Conservation (phyloP, 345 rosid species). For the Eucalyptus regnans region DNA sequence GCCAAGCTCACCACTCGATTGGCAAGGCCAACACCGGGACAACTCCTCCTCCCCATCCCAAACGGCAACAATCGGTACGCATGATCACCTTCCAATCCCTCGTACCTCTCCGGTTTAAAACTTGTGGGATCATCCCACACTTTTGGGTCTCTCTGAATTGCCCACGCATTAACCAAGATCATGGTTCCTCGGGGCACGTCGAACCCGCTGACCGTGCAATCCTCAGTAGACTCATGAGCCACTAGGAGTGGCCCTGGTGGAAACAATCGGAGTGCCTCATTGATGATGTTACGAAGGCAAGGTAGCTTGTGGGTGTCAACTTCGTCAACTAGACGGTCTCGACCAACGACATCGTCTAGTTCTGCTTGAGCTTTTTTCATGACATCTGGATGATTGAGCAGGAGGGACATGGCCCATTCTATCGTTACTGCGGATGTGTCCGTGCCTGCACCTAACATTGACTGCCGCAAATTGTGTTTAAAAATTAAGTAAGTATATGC, state of each 20-base stretch:
- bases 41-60: slow-evolving; percentile 46
- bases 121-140: background rate
- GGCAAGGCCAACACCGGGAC: slow-evolving; percentile 42
- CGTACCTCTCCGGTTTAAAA: slow-evolving; percentile 6
- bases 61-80: slow-evolving; percentile 20
- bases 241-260: background rate
- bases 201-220: slow-evolving; percentile 6
- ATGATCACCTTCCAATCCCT: background rate
- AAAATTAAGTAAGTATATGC: no score
- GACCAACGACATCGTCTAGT: background rate
- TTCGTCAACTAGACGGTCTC: background rate
- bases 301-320: background rate
- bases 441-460: slow-evolving; percentile 1
- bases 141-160: background rate
- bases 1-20: slow-evolving; percentile 12
- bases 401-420: slow-evolving; percentile 13
- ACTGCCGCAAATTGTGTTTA: background rate
- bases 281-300: slow-evolving; percentile 1
- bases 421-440: slow-evolving; percentile 4
- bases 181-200: slow-evolving; percentile 2
- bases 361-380: background rate
- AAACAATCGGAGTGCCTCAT: background rate
- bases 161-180: slow-evolving; percentile 5
- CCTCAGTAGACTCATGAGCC: slow-evolving; percentile 1
- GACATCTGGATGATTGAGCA: slow-evolving; percentile 3